Evolutionary conservation across 139 green algal genomes (phyloP), one percentile per base, ranked within the genome.

Genomic region (Chlorella ohadii): DNA sequence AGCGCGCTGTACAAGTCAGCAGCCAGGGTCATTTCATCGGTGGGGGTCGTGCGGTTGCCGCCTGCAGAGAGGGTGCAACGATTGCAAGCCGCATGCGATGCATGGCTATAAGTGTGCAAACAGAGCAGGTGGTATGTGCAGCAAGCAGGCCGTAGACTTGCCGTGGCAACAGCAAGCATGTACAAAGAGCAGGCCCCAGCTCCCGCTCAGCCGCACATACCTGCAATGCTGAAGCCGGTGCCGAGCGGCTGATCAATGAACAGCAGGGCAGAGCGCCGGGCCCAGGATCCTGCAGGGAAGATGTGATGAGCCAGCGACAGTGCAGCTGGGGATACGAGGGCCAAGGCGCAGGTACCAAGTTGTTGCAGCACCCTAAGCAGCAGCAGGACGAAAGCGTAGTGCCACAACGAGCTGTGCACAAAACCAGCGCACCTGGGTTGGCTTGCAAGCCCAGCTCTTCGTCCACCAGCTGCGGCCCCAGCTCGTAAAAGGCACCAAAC

Each of bases 1-100:
- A 99, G 85, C 87, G 98, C 98, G 72, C 97, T 92, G 51, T 96
- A 93, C 92, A 99, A 95, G 91, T 99, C 96, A 0, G 92, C 89
- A 7, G 89, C 92, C 44, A 99, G 94, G 20, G 71, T 83, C 25
- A 81, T 56, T 79, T 96, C 93, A 19, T 78, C 89, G 72, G 65
- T 88, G 84, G 41, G 65, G 4, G 72, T 34, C 83, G 79, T 66
- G 92, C 86, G 81, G 91, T 90, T 41, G 92, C 85, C 20, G 92
- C 79, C 28, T 87, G 71, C 47, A 93, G 79, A 25, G 28, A 80
- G 66, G 71, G 27, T 16, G 25, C 61, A 36, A 55, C 44, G 11
- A 6, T 11, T 16, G 44, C 27, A 68, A 3, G 13, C 27, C 3
- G n/a, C n/a, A n/a, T n/a, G n/a, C n/a, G n/a, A n/a, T n/a, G n/a